Conservation (phyloP, 2,329 filamentous ascomycete genomes). For the Emmonsia crescens region DNA sequence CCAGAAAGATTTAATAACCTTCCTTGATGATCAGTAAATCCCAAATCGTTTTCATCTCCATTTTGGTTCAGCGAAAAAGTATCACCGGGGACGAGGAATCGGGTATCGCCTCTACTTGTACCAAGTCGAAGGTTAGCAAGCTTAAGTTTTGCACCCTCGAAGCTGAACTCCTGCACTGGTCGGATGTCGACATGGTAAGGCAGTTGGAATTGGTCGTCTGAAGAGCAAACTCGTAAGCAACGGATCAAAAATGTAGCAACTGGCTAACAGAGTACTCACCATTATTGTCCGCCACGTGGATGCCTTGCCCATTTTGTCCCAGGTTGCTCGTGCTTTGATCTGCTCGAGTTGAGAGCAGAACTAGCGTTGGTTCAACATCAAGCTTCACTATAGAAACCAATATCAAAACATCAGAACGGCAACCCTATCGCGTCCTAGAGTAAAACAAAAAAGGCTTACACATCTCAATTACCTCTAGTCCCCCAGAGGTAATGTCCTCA, state of each 20-base stretch:
- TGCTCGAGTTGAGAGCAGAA: constrained; percentile 47
- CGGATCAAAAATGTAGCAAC: background rate
- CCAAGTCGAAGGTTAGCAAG: constrained; percentile 49
- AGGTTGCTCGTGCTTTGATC: constrained; percentile 33
- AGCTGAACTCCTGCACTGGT: constrained; percentile 61
- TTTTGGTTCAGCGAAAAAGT: constrained; percentile 35
- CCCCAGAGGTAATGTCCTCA: constrained; percentile 61
- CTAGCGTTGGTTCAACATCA: constrained; percentile 50
- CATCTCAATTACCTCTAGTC: constrained; percentile 57
- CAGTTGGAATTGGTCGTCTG: constrained; percentile 42
- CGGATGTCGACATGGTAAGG: constrained; percentile 56
- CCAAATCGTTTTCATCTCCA: constrained; percentile 28
- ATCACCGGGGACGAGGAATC: constrained; percentile 53
- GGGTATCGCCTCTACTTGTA: constrained; percentile 37
- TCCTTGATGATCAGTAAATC: constrained; percentile 48
- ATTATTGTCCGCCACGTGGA: constrained; percentile 19
- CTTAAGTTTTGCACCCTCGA: constrained; percentile 55
- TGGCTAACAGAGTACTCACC: constrained; percentile 16
- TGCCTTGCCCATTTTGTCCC: background rate
- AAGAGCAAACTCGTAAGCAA: constrained; percentile 5
- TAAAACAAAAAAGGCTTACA: constrained; percentile 21
- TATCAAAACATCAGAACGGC: constrained; percentile 17
- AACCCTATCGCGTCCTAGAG: constrained; percentile 15
- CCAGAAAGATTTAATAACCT: constrained; percentile 58
- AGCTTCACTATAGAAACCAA: constrained; percentile 41